These are phyloP conservation scores for Salix suchowensis DNA, from an alignment of 345 rosid species.

Conservation along the genomic window DNA sequence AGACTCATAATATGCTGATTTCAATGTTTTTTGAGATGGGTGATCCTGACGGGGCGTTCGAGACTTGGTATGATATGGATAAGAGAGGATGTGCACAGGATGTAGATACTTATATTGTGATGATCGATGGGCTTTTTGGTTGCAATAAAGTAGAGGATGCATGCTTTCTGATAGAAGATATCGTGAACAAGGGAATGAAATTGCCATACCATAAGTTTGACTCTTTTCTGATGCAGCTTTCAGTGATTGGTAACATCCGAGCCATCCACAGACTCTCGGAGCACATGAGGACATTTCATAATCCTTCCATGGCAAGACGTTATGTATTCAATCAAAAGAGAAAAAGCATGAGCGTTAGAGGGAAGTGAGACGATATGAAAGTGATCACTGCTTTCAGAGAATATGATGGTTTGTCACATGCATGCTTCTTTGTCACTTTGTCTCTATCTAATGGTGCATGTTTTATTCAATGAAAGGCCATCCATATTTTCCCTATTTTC, in stretches of 20 bases:
- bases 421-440: background rate
- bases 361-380: conserved; percentile 32
- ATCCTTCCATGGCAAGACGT: conserved; percentile 84
- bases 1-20: conserved; percentile 78
- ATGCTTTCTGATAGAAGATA: conserved; percentile 61
- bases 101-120: conserved; percentile 65
- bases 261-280: conserved; percentile 75
- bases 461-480: background rate
- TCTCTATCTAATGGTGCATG: background rate
- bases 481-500: background rate
- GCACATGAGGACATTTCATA: conserved; percentile 73
- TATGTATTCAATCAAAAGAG: conserved; percentile 67
- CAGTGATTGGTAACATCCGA: conserved; percentile 59
- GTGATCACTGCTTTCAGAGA: background rate
- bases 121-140: conserved; percentile 83
- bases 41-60: conserved; percentile 67
- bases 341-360: conserved; percentile 55
- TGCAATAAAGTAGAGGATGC: conserved; percentile 67
- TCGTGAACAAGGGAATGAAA: conserved; percentile 59
- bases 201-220: conserved; percentile 67
- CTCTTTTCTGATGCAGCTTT: conserved; percentile 71
- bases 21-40: conserved; percentile 68
- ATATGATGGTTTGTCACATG: background rate
- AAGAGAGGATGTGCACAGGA: conserved; percentile 54
- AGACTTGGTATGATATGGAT: conserved; percentile 82